These are phyloP conservation scores for Tetrahymena elliotti DNA, from an alignment of 73 alveolate species.

Conservation along the genomic window DNA sequence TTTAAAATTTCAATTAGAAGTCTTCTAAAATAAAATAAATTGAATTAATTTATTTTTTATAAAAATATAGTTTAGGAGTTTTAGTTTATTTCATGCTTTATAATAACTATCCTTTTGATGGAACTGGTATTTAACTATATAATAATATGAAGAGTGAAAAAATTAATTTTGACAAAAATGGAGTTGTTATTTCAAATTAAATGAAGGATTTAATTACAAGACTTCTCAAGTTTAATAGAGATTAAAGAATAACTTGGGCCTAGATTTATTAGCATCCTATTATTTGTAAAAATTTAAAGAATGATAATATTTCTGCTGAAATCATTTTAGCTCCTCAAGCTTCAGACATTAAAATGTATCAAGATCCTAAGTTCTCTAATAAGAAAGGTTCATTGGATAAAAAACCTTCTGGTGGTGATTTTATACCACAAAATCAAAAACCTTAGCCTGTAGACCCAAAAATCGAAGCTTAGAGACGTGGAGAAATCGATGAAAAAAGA, in stretches of 20 bases:
- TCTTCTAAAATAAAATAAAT: no score
- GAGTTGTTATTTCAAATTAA: neutral
- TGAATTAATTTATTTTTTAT: no score
- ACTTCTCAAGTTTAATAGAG: neutral
- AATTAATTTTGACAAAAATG: neutral
- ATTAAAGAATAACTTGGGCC: neutral
- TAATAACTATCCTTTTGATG: neutral
- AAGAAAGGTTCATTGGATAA: neutral
- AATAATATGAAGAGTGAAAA: neutral
- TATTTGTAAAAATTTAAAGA: neutral
- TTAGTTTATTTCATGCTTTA: neutral
- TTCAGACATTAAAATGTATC: neutral
- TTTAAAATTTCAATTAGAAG: no score
- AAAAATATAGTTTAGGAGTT: neutral
- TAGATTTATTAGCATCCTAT: neutral
- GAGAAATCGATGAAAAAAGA: neutral
- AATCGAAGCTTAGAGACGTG: neutral
- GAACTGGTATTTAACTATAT: neutral
- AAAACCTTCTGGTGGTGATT: neutral
- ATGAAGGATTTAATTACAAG: neutral
- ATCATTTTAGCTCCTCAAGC: neutral
- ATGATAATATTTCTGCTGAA: neutral
- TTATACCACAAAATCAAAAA: neutral
- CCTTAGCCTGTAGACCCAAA: neutral
- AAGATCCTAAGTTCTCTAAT: neutral